Conservation (phyloP, 2,329 filamentous ascomycete genomes). For the Fusarium annulatum region DNA sequence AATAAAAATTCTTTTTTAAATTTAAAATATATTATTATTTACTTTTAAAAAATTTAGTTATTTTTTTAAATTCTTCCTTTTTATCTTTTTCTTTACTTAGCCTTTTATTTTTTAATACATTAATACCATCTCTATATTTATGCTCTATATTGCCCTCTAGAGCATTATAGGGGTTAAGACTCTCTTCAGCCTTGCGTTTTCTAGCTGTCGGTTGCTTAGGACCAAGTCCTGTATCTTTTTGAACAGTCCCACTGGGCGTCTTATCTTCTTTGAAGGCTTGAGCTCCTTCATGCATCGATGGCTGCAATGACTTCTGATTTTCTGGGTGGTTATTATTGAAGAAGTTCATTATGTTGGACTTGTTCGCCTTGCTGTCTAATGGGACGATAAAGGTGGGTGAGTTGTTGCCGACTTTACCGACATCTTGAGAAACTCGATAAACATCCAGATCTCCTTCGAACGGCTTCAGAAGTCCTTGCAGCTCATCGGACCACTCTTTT, state of each 20-base stretch:
- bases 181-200: slow-evolving; percentile 44
- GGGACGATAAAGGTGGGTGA: slow-evolving; percentile 86
- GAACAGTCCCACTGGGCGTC: not conserved
- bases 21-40: not conserved
- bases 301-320: slow-evolving; percentile 49
- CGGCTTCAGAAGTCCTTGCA: slow-evolving; percentile 83
- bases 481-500: slow-evolving; percentile 78
- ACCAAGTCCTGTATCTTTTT: not conserved
- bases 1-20: not conserved
- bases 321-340: slow-evolving; percentile 70
- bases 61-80: slow-evolving; percentile 71
- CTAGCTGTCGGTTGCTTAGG: not conserved
- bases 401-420: slow-evolving; percentile 94
- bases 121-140: slow-evolving; percentile 47
- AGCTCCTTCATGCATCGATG: not conserved
- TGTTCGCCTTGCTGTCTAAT: slow-evolving; percentile 86
- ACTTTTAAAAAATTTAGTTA: slow-evolving; percentile 83
- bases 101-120: slow-evolving; percentile 54
- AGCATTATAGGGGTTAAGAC: slow-evolving; percentile 20
- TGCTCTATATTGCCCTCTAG: slow-evolving; percentile 43
- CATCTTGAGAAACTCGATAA: slow-evolving; percentile 87
- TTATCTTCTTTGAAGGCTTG: not conserved
- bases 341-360: slow-evolving; percentile 93
- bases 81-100: slow-evolving; percentile 59
- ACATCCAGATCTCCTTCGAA: slow-evolving; percentile 83